Conservation (phyloP, 257 asterid genomes). For the Nicotiana tabacum region DNA sequence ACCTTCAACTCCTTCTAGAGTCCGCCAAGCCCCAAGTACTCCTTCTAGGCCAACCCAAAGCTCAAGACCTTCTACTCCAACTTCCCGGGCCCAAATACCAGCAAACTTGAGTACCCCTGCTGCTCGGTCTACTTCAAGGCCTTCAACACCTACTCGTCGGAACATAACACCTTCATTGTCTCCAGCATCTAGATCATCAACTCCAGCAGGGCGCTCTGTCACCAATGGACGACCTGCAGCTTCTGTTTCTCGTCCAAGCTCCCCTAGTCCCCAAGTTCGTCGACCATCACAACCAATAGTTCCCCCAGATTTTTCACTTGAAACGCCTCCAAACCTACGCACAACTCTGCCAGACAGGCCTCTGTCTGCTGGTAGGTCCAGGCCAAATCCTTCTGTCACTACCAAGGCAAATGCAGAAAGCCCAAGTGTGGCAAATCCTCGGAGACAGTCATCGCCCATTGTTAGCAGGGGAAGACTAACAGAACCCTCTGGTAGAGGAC, state of each 20-base stretch:
- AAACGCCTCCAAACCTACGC: constrained; percentile 91
- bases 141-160: constrained; percentile 95
- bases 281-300: constrained; percentile 65
- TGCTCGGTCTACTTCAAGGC: constrained; percentile 66
- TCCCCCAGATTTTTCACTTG: constrained; percentile 79
- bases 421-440: constrained; percentile 30
- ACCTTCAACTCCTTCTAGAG: constrained; percentile 81
- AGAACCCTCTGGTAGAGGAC: constrained; percentile 65
- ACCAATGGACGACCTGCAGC: constrained; percentile 49
- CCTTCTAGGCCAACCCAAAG: constrained; percentile 66
- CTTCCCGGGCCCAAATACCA: constrained; percentile 70
- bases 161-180: constrained; percentile 52
- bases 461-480: constrained; percentile 68
- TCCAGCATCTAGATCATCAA: constrained; percentile 51
- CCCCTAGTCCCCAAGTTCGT: constrained; percentile 81
- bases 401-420: constrained; percentile 53
- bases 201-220: constrained; percentile 51
- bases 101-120: constrained; percentile 48
- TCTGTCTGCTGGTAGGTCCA: constrained; percentile 89
- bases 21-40: constrained; percentile 46
- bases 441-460: constrained; percentile 80
- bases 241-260: constrained; percentile 88
- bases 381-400: constrained; percentile 59
- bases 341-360: constrained; percentile 93
- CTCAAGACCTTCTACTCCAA: constrained; percentile 98